Base-by-base conservation (phyloP, 192 early-diverging fungal species). In the Kickxella alabastrina region DNA sequence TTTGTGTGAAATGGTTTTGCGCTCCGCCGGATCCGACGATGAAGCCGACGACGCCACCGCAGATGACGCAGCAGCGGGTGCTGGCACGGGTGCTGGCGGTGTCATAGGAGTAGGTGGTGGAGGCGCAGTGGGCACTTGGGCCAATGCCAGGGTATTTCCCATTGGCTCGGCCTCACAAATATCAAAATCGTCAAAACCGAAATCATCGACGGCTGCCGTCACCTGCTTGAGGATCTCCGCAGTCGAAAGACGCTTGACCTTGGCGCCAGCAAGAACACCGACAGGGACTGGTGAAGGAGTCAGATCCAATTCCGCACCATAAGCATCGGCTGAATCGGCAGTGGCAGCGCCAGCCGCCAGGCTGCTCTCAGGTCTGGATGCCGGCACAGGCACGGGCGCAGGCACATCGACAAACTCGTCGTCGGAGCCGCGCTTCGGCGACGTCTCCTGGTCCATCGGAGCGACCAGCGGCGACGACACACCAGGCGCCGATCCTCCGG, bases 171-270 rank as follows among this genome's bases (percentile, higher is more conserved):
- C 46, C 3, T 59, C 68, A 12, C 57, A 47, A 2, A 62, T 32
- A 1, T 65, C 61, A 54, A 65, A 65, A 22, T 73, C 68, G 52
- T 70, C 62, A 37, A 73, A 73, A 15, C 58, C 62, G 36, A 73
- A 43, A 34, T 65, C 62, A 38, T 73, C 69, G 10, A 73, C 69
- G 10, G 62, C 69, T 7, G 62, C 69, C 0, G 69, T 65, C 24
- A 73, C 62, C 52, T 73, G 69, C 50, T 62, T 65, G 14, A 73
- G 62, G 27, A 73, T 73, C 52, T 73, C 69, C 6, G 62, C 69
- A 2, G 69, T 73, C n/a, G 69, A 73, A 47, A 73, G 14, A 34
- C 69, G 69, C 43, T 59, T 49, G 22, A 24, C 51, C 23, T 36
- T 32, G 22, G 25, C 26, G 29, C n/a, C 17, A 7, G 45, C 26